Evolutionary conservation across 179 eudicot genomes (phyloP).

Genomic region (Heliamphora pulchella): DNA sequence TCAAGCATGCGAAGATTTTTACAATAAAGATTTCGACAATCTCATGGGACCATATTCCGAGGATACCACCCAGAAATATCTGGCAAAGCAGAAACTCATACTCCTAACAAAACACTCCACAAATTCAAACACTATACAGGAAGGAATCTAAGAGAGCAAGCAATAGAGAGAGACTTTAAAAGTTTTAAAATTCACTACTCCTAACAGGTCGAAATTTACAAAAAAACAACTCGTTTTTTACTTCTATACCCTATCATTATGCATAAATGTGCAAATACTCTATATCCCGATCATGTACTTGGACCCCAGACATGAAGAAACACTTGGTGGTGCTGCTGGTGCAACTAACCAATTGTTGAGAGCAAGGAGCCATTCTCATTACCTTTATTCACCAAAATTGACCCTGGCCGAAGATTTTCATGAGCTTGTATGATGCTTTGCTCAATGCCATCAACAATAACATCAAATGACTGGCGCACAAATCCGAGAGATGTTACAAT

Average conservation of each 20-base stretch:
- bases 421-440: slow-evolving; percentile 91
- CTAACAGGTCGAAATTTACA: not conserved
- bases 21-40: not conserved
- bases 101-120: not conserved
- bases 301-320: slow-evolving; percentile 11
- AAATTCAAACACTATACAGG: not conserved
- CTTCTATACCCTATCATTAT: not conserved
- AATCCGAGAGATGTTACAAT: slow-evolving; percentile 93
- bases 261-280: slow-evolving; percentile 2
- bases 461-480: slow-evolving; percentile 93
- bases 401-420: slow-evolving; percentile 80
- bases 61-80: not conserved
- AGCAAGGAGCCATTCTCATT: slow-evolving; percentile 7
- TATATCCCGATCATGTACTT: not conserved
- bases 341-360: not conserved
- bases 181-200: not conserved
- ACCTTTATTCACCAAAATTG: slow-evolving; percentile 82
- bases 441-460: slow-evolving; percentile 86
- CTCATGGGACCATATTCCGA: not conserved
- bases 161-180: not conserved
- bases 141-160: not conserved
- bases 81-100: not conserved
- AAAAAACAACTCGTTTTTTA: not conserved
- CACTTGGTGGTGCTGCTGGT: not conserved
- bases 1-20: not conserved